phyloP scores from a whole-genome alignment of 768 basidiomycete species.

The Naganishia randhawae region DNA sequence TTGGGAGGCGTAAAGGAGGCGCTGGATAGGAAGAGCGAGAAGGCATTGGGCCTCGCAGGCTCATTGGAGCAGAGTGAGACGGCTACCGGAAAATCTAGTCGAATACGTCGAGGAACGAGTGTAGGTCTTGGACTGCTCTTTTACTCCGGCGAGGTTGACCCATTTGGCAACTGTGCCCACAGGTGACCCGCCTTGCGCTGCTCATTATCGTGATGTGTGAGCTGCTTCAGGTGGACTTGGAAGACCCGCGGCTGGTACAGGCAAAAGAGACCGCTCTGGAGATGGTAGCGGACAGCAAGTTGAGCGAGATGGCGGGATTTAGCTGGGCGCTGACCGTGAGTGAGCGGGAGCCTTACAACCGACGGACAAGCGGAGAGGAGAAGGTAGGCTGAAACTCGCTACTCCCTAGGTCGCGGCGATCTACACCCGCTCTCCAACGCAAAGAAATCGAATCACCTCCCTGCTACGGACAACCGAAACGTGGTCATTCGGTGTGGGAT shows the following conservation, averaged over 20 bases:
- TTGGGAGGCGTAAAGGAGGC: neutral
- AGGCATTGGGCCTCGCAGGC: neutral
- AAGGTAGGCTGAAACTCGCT: too few species aligned
- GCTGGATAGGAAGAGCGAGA: neutral
- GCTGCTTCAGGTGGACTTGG: constrained; percentile 25
- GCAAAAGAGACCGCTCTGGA: constrained; percentile 21
- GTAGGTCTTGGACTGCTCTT: neutral
- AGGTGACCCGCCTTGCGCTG: constrained; percentile 23
- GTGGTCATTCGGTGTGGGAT: constrained; percentile 25
- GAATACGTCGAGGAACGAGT: constrained; percentile 11
- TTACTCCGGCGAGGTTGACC: neutral
- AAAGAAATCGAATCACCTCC: neutral
- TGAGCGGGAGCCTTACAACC: too few species aligned
- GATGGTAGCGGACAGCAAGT: constrained; percentile 27
- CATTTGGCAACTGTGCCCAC: neutral
- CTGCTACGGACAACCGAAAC: neutral
- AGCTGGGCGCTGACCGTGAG: constrained; percentile 28
- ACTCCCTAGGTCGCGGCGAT: constrained; percentile 27
- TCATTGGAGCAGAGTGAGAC: too few species aligned
- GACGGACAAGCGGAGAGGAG: too few species aligned
- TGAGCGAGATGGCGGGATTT: constrained; percentile 24
- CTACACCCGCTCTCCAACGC: constrained; percentile 3
- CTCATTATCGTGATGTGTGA: constrained; percentile 26
- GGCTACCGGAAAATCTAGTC: constrained; percentile 15
- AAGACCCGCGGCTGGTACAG: constrained; percentile 11